Percentiles rank a stretch among this genome's conserved stretches.
These are phyloP conservation scores for Fusarium sp. DNA, from an alignment of 2,329 filamentous ascomycete species.

Conservation along the genomic window DNA sequence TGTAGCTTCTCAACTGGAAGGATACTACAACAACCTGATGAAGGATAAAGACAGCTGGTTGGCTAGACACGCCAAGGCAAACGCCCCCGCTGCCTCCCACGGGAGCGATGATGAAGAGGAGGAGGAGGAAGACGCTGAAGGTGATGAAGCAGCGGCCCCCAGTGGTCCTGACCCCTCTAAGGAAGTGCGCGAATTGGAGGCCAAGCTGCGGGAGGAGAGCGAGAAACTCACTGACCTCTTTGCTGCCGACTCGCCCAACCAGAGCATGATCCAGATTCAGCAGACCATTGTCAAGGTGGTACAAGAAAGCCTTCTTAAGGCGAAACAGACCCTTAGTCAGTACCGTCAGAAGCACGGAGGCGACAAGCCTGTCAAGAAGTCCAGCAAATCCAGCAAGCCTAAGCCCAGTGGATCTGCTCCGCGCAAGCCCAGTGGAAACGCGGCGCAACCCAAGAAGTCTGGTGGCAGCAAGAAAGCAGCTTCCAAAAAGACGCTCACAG, in stretches of 20 bases:
- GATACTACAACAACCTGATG: constrained; percentile 83
- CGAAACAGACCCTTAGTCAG: constrained; percentile 75
- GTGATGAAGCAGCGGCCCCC: constrained; percentile 58
- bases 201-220: constrained; percentile 70
- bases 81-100: constrained; percentile 73
- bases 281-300: constrained; percentile 75
- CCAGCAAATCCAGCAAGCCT: constrained; percentile 72
- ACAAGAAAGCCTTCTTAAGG: constrained; percentile 80
- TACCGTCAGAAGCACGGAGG: constrained; percentile 61
- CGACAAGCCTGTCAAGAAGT: constrained; percentile 71
- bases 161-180: constrained; percentile 60
- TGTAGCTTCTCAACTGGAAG: constrained; percentile 80
- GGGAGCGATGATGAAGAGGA: constrained; percentile 76
- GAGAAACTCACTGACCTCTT: constrained; percentile 69
- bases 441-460: constrained; percentile 55
- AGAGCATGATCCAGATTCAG: constrained; percentile 69
- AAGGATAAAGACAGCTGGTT: constrained; percentile 86
- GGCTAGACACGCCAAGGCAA: constrained; percentile 75
- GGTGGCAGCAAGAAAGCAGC: constrained; percentile 62
- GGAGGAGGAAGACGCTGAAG: constrained; percentile 78
- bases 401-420: constrained; percentile 55
- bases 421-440: constrained; percentile 61
- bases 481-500: constrained; percentile 71
- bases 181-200: constrained; percentile 67
- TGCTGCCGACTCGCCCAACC: constrained; percentile 67